Percentiles rank a stretch among this genome's conserved stretches.
Conservation (phyloP, 495 filamentous ascomycete species). For the Pyrenopolyporus hunteri region DNA sequence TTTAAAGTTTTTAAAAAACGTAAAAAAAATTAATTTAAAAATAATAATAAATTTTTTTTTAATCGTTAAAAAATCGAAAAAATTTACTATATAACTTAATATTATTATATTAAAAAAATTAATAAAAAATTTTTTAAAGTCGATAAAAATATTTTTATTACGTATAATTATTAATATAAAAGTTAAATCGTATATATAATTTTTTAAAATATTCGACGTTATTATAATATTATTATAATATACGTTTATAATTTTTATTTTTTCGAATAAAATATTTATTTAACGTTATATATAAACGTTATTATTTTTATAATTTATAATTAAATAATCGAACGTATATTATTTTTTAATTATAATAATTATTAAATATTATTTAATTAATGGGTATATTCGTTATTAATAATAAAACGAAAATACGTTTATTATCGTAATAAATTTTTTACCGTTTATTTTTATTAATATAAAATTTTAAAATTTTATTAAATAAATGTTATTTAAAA, state of each 20-base stretch:
- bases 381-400: not conserved
- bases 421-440: not conserved
- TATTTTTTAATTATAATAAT: not conserved
- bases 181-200: not conserved
- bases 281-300: not conserved
- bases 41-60: not conserved
- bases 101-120: not conserved
- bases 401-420: not conserved
- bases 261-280: not conserved
- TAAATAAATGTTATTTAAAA: not conserved
- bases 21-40: not conserved
- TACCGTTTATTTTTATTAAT: not conserved
- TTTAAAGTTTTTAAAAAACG: conserved; percentile 1
- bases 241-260: not conserved
- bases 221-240: conserved; percentile 5
- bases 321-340: not conserved
- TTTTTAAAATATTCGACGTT: not conserved
- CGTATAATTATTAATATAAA: not conserved
- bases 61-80: not conserved
- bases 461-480: not conserved
- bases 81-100: not conserved
- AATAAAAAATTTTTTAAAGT: not conserved
- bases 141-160: conserved; percentile 8
- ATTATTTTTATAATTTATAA: conserved; percentile 3
- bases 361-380: not conserved